Conservation (phyloP, 352 stramenopile species). For the Globisporangium lucens region DNA sequence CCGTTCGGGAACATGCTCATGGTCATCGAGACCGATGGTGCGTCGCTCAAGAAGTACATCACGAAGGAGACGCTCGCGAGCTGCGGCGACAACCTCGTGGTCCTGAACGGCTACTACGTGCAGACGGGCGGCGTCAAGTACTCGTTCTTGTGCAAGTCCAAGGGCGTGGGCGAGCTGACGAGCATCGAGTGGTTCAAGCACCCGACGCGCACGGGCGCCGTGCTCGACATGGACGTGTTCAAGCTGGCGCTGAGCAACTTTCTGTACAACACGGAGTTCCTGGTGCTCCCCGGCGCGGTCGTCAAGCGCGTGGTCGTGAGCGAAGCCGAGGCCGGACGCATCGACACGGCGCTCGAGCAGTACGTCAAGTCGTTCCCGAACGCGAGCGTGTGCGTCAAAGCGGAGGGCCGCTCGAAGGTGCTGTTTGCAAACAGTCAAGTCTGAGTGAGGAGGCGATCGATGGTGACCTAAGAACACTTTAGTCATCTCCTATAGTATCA, state of each 20-base stretch:
- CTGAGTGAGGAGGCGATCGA: neutral
- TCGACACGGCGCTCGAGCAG: constrained; percentile 29
- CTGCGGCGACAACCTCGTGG: constrained; percentile 25
- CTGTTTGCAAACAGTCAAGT: neutral
- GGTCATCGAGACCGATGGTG: constrained; percentile 29
- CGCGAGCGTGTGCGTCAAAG: constrained; percentile 6
- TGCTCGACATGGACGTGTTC: constrained; percentile 15
- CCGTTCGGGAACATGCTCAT: constrained; percentile 25
- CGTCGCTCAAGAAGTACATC: constrained; percentile 40
- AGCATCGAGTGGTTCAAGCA: constrained; percentile 39
- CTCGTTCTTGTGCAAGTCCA: constrained; percentile 33
- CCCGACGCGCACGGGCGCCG: constrained; percentile 5
- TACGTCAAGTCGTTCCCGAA: constrained; percentile 8
- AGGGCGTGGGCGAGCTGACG: constrained; percentile 22
- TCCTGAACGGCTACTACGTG: constrained; percentile 37
- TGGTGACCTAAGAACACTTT: neutral
- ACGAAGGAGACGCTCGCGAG: constrained; percentile 26
- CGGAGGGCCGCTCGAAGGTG: constrained; percentile 8
- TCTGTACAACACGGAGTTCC: constrained; percentile 12
- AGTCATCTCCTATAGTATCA: neutral
- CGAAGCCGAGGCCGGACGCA: constrained; percentile 46
- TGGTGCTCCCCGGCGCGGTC: constrained; percentile 36
- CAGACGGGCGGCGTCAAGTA: constrained; percentile 41
- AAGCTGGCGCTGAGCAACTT: constrained; percentile 24
- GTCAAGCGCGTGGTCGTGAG: constrained; percentile 41